Evolutionary conservation across 768 basidiomycete genomes (phyloP).

Genomic region (Termitomyces sp.): DNA sequence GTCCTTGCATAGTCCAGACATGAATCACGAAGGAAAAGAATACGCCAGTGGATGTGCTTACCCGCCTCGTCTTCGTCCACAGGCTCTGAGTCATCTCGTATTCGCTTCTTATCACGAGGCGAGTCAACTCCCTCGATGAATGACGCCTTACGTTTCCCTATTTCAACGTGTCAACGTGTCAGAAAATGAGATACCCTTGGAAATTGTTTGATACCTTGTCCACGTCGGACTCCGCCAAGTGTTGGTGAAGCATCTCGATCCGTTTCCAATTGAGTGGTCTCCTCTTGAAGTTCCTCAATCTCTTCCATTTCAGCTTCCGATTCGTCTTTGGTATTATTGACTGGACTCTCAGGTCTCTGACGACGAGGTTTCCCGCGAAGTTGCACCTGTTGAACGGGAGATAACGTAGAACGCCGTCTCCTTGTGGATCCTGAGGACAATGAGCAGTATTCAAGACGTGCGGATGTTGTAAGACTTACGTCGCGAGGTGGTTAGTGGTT

Average conservation of each 20-base stretch:
- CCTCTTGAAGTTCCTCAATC: constrained; percentile 19
- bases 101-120: constrained; percentile 49
- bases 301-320: constrained; percentile 16
- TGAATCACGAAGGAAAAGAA: not conserved
- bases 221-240: constrained; percentile 18
- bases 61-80: constrained; percentile 61
- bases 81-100: constrained; percentile 64
- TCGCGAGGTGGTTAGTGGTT: constrained; percentile 26
- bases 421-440: constrained; percentile 30
- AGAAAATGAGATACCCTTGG: not conserved
- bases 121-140: constrained; percentile 41
- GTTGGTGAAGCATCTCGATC: constrained; percentile 25
- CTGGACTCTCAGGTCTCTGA: constrained; percentile 13
- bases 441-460: not conserved
- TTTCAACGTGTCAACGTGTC: not conserved
- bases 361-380: constrained; percentile 23
- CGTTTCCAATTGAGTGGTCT: constrained; percentile 24
- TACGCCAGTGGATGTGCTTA: constrained; percentile 13
- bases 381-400: constrained; percentile 21
- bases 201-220: constrained; percentile 19
- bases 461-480: constrained; percentile 19
- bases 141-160: constrained; percentile 65
- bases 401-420: constrained; percentile 30
- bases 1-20: constrained; percentile 18
- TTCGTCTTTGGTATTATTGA: constrained; percentile 8